Base-by-base conservation (phyloP, 345 rosid genomes). In the Geranium brycei region DNA sequence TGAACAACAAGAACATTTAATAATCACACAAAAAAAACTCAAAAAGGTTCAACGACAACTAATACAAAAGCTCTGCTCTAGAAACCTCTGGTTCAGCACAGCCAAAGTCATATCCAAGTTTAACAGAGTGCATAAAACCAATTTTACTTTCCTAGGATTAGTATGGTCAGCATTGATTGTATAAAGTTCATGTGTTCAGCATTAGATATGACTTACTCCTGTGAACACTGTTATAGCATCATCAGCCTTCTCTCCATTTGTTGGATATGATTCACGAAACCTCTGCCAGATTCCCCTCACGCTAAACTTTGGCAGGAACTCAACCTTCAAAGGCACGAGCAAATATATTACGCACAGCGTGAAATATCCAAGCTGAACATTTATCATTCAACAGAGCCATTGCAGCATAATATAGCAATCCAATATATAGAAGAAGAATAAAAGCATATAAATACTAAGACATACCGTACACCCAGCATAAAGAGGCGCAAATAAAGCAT, bases 281-380 rank as follows among this genome's bases (percentile, higher is more conserved):
- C 96, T 90, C 71, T 85, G 81, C 99, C 99, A 93, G 73, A 88
- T 76, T 74, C 91, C 90, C 57, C 95, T 78, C 70, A 90, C 99
- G 60, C 99, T 93, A 77, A 93, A 90, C 73, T 90, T 93, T 64
- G 96, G 88, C 79, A 90, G 70, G 75, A 93, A 90, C 75, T 93
- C 99, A 68, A 93, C 96, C 99, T 92, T 75, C 77, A 83, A 71
- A 58, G 65, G 56, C n/a, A 67, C 56, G 51, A 56, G 23, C 53
- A 71, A 30, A 58, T 41, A 38, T 53, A 18, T 74, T 62, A 69
- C 72, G 31, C 12, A n/a, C 59, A 32, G 38, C 18, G 13, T 10
- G 28, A 58, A 58, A 28, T 7, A 58, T 17, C 14, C 12, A 58
- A 58, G n/a, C 28, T 19, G 31, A 19, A 17, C 16, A 7, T 10